Conservation (phyloP, 768 basidiomycete genomes). For the Tremella yokohamensis region DNA sequence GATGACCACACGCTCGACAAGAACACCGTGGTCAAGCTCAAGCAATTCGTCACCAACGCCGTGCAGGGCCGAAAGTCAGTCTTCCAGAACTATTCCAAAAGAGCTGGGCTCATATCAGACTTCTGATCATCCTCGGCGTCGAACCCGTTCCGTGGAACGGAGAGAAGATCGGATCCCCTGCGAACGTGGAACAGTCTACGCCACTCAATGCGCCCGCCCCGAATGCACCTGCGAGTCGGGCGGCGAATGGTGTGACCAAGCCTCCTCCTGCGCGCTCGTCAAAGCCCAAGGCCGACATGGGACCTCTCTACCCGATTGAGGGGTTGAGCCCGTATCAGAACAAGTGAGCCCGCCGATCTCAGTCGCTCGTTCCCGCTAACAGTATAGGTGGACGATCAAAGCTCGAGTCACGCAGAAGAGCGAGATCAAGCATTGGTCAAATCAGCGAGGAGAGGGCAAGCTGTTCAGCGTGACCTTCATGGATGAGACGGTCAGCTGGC, state of each 20-base stretch:
- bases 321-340: slow-evolving; percentile 94
- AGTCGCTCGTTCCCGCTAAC: neutral
- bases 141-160: slow-evolving; percentile 35
- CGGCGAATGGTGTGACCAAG: slow-evolving; percentile 36
- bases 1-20: slow-evolving; percentile 63
- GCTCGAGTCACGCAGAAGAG: slow-evolving; percentile 85
- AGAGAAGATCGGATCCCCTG: slow-evolving; percentile 73
- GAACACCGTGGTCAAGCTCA: slow-evolving; percentile 66
- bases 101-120: slow-evolving; percentile 53
- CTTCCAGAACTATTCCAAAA: neutral
- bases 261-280: slow-evolving; percentile 25
- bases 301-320: slow-evolving; percentile 76
- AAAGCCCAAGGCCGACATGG: slow-evolving; percentile 32
- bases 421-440: slow-evolving; percentile 86
- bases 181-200: slow-evolving; percentile 49
- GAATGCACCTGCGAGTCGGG: slow-evolving; percentile 44
- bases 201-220: slow-evolving; percentile 51
- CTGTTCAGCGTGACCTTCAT: slow-evolving; percentile 87
- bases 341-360: slow-evolving; percentile 54
- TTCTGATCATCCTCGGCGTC: slow-evolving; percentile 70
- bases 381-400: slow-evolving; percentile 79
- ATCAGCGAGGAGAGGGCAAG: slow-evolving; percentile 86
- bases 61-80: slow-evolving; percentile 78
- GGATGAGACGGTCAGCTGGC: slow-evolving; percentile 74
- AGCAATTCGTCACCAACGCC: slow-evolving; percentile 73